Base-by-base conservation (phyloP, 2,329 filamentous ascomycete species). In the Tetracladium maxilliforme region DNA sequence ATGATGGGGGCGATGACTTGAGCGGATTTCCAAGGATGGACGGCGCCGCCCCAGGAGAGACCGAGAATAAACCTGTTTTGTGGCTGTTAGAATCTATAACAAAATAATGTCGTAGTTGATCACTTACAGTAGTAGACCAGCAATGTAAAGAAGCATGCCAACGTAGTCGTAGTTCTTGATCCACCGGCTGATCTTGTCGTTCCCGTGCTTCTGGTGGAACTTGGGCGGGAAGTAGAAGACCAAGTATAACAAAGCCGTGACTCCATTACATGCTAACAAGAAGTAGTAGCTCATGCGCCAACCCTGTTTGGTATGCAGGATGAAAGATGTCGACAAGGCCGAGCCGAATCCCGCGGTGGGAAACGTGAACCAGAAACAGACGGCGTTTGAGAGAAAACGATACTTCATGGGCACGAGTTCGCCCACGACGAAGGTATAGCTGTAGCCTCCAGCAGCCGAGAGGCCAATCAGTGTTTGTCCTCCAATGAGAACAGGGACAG, bases 321-420 rank as follows among this genome's bases (percentile, higher is more conserved):
- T 32, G 19, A 49, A 41, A 4, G 37, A 24, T 12, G 39, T 34
- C 3, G 40, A 35, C 11, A 47, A 36, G 16, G 39, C 38, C 7
- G 42, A 41, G 3, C 38, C 42, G 15, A 45, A 32, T 10, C 35
- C 39, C 10, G 37, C 38, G 24, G 38, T 33, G n/a, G 42, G 45
- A 27, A 48, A 36, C 10, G 40, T 42, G 16, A 43, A 39, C 21
- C 45, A 23, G 32, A 48, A 52, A 14, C 48, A 40, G 23, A 41
- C 39, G 8, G 42, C 37, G 24, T 44, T 45, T 14, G 42, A 44
- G 7, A 39, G 23, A 21, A 45, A 41, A 16, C 51, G 49, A 14
- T 43, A 33, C 33, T 47, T 47, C 35, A 49, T 52, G 8, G 49
- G 47, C 6, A 53, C 48, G 11, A 54, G 39, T 34, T 56, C 52